Conservation (phyloP, 305 asterid species). For the Petunia hybrid region DNA sequence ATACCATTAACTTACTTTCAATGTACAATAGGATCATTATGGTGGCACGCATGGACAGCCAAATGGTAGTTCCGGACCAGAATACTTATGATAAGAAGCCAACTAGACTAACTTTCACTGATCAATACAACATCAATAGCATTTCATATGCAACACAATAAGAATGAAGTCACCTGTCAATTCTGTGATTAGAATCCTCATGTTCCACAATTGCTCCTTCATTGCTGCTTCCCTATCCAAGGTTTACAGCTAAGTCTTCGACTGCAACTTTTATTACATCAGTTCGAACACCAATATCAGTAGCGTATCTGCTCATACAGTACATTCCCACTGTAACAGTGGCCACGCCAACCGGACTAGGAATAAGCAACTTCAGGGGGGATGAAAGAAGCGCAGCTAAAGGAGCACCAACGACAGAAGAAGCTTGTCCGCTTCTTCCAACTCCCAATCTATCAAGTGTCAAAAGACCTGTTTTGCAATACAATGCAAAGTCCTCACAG, state of each 20-base stretch:
- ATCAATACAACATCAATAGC: conserved; percentile 16
- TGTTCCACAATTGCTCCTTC: conserved; percentile 41
- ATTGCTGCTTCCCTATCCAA: conserved; percentile 55
- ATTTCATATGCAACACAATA: conserved; percentile 18
- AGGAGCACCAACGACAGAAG: conserved; percentile 88
- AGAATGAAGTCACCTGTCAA: conserved; percentile 44
- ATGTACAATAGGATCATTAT: conserved; percentile 8
- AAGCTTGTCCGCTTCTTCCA: conserved; percentile 95
- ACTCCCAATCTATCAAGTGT: conserved; percentile 74
- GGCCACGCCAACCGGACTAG: conserved; percentile 87
- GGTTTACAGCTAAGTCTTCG: conserved; percentile 76
- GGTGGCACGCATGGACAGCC: conserved; percentile 26
- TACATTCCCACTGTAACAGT: conserved; percentile 91
- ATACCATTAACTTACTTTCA: conserved; percentile 17
- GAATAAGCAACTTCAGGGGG: conserved; percentile 77
- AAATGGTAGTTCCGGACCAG: conserved; percentile 23
- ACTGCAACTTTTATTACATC: conserved; percentile 85
- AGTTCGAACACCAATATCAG: conserved; percentile 83
- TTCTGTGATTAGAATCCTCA: conserved; percentile 38
- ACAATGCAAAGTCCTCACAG: conserved; percentile 92
- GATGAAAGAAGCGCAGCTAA: conserved; percentile 88
- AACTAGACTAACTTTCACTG: background rate
- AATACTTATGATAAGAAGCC: background rate
- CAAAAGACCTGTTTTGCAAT: conserved; percentile 92
- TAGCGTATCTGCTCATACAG: conserved; percentile 86